phyloP scores from a whole-genome alignment of 352 stramenopile genomes.

The Phytopythium sindhum region DNA sequence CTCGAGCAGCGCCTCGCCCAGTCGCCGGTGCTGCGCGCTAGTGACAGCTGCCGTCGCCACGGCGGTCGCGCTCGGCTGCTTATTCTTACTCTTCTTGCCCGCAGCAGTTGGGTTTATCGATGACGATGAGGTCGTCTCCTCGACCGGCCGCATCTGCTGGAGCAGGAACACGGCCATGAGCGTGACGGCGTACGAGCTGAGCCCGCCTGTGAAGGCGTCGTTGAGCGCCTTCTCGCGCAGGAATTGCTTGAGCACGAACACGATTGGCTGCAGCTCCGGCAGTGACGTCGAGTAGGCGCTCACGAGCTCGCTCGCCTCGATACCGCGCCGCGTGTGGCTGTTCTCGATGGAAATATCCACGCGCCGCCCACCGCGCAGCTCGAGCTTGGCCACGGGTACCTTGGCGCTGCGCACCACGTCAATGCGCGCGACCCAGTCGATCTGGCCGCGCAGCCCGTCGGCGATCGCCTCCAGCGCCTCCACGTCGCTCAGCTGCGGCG shows the following conservation, averaged over 20 bases:
- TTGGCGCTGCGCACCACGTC: slow-evolving; percentile 81
- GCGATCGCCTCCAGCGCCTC: slow-evolving; percentile 62
- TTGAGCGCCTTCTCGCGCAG: slow-evolving; percentile 87
- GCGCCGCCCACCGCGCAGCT: slow-evolving; percentile 47
- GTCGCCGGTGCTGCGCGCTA: slow-evolving; percentile 16
- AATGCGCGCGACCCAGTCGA: slow-evolving; percentile 69
- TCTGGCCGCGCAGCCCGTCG: slow-evolving; percentile 38
- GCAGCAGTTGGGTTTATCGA: background rate
- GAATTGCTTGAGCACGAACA: slow-evolving; percentile 86
- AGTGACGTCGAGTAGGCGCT: slow-evolving; percentile 65
- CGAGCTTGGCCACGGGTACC: slow-evolving; percentile 83
- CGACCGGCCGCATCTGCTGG: slow-evolving; percentile 26
- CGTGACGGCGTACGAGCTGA: slow-evolving; percentile 87
- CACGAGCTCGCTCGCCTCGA: slow-evolving; percentile 83
- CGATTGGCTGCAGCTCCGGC: slow-evolving; percentile 68
- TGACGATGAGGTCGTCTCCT: slow-evolving; percentile 7
- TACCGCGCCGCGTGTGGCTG: slow-evolving; percentile 67
- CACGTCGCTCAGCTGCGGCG: slow-evolving; percentile 21
- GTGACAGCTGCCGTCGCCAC: slow-evolving; percentile 11
- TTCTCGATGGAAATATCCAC: slow-evolving; percentile 91
- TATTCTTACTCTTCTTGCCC: slow-evolving; percentile 1
- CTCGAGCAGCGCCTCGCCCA: slow-evolving; percentile 75
- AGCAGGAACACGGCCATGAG: slow-evolving; percentile 84
- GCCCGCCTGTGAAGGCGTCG: slow-evolving; percentile 84
- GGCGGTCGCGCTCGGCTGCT: slow-evolving; percentile 8